Evolutionary conservation across 1,139 yeast genomes (phyloP).

Genomic region (Candida dubliniensis): DNA sequence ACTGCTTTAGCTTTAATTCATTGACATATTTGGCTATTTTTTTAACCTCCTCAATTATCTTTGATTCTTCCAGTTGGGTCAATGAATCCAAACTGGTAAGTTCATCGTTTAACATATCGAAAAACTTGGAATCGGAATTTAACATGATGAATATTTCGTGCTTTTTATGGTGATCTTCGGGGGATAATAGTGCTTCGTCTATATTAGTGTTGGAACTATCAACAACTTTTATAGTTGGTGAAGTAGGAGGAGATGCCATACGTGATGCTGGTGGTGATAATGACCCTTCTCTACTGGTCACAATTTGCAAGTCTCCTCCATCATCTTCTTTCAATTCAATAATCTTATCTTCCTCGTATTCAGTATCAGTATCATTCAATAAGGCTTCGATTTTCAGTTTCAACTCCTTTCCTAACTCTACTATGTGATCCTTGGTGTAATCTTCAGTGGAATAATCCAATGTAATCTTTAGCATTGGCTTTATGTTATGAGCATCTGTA

Average conservation of each 20-base stretch:
- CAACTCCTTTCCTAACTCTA: conserved; percentile 32
- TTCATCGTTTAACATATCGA: conserved; percentile 58
- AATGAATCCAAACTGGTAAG: conserved; percentile 51
- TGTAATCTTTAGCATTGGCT: conserved; percentile 40
- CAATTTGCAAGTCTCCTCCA: conserved; percentile 14
- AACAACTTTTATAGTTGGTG: conserved; percentile 3
- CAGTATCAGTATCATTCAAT: conserved; percentile 20
- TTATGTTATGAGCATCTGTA: conserved; percentile 22
- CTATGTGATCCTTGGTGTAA: conserved; percentile 38
- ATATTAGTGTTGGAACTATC: conserved; percentile 4
- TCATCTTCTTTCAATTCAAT: conserved; percentile 20
- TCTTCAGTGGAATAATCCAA: conserved; percentile 34
- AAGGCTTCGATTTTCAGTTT: conserved; percentile 33
- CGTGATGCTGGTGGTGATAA: conserved; percentile 15
- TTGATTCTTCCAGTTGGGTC: conserved; percentile 44
- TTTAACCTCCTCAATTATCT: conserved; percentile 45
- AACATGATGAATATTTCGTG: conserved; percentile 38
- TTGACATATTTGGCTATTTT: conserved; percentile 32
- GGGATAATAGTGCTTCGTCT: conserved; percentile 8
- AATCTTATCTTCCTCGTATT: conserved; percentile 12
- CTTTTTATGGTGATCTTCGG: conserved; percentile 10
- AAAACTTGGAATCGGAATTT: conserved; percentile 52
- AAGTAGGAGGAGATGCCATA: conserved; percentile 6
- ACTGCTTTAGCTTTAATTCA: conserved; percentile 26
- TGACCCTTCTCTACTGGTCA: conserved; percentile 15